Percentiles rank a stretch among this genome's conserved stretches.
phyloP scores from a whole-genome alignment of 78 protist genomes.

The Neovahlkampfia damariscottae region DNA sequence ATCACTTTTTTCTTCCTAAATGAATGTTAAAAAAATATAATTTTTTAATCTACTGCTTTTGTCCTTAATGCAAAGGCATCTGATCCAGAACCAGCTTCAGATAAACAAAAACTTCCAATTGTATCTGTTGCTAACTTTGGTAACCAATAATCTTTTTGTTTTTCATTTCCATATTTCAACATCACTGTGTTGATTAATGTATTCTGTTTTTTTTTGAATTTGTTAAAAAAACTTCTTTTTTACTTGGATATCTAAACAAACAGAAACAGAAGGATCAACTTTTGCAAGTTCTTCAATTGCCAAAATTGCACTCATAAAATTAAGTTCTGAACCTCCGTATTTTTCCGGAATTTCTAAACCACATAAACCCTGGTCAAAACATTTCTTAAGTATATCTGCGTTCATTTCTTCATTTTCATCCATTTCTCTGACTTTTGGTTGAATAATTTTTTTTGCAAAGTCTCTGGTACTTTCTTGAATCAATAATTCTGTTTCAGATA shows the following conservation, averaged over 20 bases:
- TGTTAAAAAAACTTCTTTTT: constrained; percentile 28
- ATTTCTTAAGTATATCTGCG: background rate
- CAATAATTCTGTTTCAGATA: constrained; percentile 14
- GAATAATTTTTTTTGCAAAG: constrained; percentile 34
- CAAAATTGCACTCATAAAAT: constrained; percentile 47
- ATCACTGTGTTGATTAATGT: constrained; percentile 7
- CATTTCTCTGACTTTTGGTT: constrained; percentile 20
- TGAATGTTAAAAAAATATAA: background rate
- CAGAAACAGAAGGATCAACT: constrained; percentile 50
- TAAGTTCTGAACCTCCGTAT: constrained; percentile 71
- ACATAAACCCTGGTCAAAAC: constrained; percentile 61
- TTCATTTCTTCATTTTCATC: constrained; percentile 35
- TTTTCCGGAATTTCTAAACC: constrained; percentile 69
- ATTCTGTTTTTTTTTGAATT: constrained; percentile 5
- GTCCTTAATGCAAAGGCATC: constrained; percentile 86
- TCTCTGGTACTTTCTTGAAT: constrained; percentile 25
- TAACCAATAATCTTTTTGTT: constrained; percentile 49
- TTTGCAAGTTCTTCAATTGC: constrained; percentile 83
- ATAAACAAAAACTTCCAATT: constrained; percentile 77
- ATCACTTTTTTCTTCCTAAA: constrained; percentile 29
- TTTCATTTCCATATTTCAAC: constrained; percentile 34
- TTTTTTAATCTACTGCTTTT: constrained; percentile 42
- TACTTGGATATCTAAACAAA: constrained; percentile 56
- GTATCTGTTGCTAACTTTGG: constrained; percentile 45
- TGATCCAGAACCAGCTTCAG: constrained; percentile 68